phyloP scores from a whole-genome alignment of 257 asterid genomes.

The Ophiorrhiza pumila region DNA sequence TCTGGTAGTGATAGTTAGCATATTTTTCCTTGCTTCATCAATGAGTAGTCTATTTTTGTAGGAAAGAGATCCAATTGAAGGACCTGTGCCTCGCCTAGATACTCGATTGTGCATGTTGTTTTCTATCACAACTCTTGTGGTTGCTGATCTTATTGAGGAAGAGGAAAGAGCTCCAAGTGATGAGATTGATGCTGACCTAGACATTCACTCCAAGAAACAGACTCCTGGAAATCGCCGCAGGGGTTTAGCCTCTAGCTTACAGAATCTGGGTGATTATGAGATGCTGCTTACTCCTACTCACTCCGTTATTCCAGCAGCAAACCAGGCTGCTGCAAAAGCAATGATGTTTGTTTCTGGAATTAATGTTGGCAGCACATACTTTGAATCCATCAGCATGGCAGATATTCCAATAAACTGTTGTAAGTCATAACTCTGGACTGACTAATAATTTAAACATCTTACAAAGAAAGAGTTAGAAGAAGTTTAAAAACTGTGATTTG shows the following conservation, averaged over 20 bases:
- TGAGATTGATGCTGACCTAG: conserved; percentile 32
- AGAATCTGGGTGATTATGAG: conserved; percentile 63
- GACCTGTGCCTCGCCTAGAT: conserved; percentile 93
- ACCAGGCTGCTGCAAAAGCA: conserved; percentile 94
- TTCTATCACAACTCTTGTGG: conserved; percentile 81
- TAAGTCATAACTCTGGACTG: conserved; percentile 35
- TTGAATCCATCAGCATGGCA: conserved; percentile 62
- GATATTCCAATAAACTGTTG: conserved; percentile 77
- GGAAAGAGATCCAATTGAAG: conserved; percentile 99
- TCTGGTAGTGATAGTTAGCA: background rate
- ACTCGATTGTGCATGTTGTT: conserved; percentile 87
- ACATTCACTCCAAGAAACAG: conserved; percentile 25
- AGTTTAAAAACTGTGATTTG: background rate
- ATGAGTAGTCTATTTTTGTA: conserved; percentile 18
- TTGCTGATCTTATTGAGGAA: conserved; percentile 89
- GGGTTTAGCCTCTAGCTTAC: conserved; percentile 74
- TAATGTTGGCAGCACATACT: conserved; percentile 45
- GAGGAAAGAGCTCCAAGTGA: conserved; percentile 49
- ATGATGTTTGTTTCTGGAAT: conserved; percentile 69
- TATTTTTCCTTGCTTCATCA: background rate
- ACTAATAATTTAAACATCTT: background rate
- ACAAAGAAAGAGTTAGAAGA: background rate
- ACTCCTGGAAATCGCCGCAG: conserved; percentile 46
- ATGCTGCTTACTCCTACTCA: conserved; percentile 81
- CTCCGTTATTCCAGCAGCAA: conserved; percentile 66